Percentiles rank a stretch among this genome's conserved stretches.
phyloP scores from a whole-genome alignment of 441 rosid genomes.

The Geranium incanum region DNA sequence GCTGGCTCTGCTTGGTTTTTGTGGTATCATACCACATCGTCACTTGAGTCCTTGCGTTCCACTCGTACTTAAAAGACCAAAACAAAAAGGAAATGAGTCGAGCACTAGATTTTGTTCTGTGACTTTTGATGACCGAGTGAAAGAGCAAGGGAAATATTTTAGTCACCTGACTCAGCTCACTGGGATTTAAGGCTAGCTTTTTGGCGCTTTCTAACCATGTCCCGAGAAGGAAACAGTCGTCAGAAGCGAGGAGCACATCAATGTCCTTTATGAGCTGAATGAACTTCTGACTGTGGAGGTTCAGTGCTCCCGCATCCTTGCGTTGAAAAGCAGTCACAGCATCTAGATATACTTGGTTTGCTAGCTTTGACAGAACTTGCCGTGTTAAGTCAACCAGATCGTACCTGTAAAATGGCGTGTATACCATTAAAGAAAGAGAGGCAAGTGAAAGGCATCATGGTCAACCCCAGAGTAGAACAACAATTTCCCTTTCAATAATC shows the following conservation, averaged over 20 bases:
- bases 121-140: not conserved
- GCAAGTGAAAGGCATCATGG: not conserved
- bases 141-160: not conserved
- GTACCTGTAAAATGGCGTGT: slow-evolving; percentile 44
- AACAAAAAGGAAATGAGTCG: not conserved
- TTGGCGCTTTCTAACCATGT: slow-evolving; percentile 88
- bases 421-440: not conserved
- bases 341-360: slow-evolving; percentile 67
- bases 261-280: slow-evolving; percentile 67
- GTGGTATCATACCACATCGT: slow-evolving; percentile 92
- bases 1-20: slow-evolving; percentile 62
- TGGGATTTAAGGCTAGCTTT: slow-evolving; percentile 45
- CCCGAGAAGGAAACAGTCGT: slow-evolving; percentile 77
- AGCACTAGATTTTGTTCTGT: not conserved
- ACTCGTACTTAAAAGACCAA: slow-evolving; percentile 51
- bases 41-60: slow-evolving; percentile 91
- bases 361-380: slow-evolving; percentile 85
- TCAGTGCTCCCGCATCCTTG: slow-evolving; percentile 48
- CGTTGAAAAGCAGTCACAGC: slow-evolving; percentile 53
- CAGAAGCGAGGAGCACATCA: slow-evolving; percentile 69
- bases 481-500: too few species aligned
- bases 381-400: slow-evolving; percentile 89
- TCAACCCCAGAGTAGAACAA: too few species aligned
- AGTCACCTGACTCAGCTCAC: slow-evolving; percentile 65
- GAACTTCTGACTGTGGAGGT: slow-evolving; percentile 42